phyloP scores from a whole-genome alignment of 139 green algal species.

The Picochlorum sp. region DNA sequence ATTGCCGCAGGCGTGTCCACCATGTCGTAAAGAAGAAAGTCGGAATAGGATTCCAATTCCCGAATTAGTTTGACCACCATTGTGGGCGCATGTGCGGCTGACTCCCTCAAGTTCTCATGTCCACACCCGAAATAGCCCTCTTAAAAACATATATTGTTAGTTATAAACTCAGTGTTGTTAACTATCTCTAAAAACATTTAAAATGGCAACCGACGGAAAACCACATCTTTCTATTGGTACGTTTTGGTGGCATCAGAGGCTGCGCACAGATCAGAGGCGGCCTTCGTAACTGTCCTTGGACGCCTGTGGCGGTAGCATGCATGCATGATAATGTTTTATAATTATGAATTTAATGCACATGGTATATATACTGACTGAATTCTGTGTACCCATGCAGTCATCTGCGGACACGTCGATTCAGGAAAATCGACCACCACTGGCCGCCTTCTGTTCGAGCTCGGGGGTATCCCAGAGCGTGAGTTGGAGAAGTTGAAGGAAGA shows the following conservation, averaged over 20 bases:
- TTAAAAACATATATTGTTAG: not conserved
- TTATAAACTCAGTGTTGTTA: not conserved
- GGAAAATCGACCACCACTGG: slow-evolving; percentile 97
- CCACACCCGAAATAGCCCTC: not conserved
- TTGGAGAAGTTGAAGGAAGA: slow-evolving; percentile 83
- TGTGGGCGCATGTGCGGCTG: too few species aligned
- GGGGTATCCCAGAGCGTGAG: slow-evolving; percentile 97
- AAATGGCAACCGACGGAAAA: slow-evolving; percentile 10
- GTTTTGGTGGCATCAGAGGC: not conserved
- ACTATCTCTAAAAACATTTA: not conserved
- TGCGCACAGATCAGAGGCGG: not conserved
- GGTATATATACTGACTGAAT: not conserved
- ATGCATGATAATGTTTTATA: not conserved
- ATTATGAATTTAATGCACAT: not conserved
- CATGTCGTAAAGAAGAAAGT: not conserved
- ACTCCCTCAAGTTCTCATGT: too few species aligned
- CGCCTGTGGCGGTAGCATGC: not conserved
- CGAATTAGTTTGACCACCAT: not conserved
- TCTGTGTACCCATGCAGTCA: not conserved
- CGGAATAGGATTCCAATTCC: not conserved
- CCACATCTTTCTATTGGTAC: slow-evolving; percentile 9
- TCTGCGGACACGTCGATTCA: slow-evolving; percentile 63
- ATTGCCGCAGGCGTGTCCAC: not conserved
- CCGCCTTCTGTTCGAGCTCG: slow-evolving; percentile 95
- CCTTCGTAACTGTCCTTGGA: not conserved